A percentile compares a stretch with the other conserved stretches of the same genome.
Evolutionary conservation across 352 stramenopile species (phyloP).

Genomic region (Phytopythium vexans): DNA sequence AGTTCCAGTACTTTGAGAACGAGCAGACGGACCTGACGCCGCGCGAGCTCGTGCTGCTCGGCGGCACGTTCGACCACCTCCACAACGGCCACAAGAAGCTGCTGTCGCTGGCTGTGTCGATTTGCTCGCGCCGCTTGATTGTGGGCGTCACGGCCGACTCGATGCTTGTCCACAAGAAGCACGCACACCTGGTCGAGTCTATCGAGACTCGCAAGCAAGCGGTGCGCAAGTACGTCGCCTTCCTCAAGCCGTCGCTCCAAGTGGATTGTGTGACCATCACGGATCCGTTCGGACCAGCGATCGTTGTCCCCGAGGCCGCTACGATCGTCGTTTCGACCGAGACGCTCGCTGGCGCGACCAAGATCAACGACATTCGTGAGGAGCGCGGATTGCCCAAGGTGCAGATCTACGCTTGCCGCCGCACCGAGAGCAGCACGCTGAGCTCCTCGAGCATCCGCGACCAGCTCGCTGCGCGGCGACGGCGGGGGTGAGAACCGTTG

Average conservation of each 20-base stretch:
- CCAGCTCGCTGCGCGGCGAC: conserved; percentile 35
- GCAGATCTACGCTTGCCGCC: conserved; percentile 72
- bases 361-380: conserved; percentile 80
- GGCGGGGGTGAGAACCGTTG: not conserved
- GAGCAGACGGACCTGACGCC: conserved; percentile 46
- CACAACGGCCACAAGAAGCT: conserved; percentile 92
- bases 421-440: conserved; percentile 80
- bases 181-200: conserved; percentile 69
- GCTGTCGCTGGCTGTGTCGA: conserved; percentile 65
- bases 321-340: conserved; percentile 87
- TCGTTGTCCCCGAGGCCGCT: conserved; percentile 60
- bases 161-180: conserved; percentile 78
- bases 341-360: conserved; percentile 67
- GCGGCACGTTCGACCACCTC: conserved; percentile 89
- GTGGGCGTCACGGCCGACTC: conserved; percentile 77
- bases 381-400: conserved; percentile 55
- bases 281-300: conserved; percentile 84
- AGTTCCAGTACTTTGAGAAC: conserved; percentile 79
- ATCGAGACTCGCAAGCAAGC: conserved; percentile 49
- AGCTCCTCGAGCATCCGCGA: conserved; percentile 83
- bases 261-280: conserved; percentile 75
- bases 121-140: conserved; percentile 48
- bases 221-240: conserved; percentile 57
- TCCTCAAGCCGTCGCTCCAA: conserved; percentile 60
- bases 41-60: conserved; percentile 63